Conservation (phyloP, 225 moss, liverwort and hornwort species). For the Ulota crispa region DNA sequence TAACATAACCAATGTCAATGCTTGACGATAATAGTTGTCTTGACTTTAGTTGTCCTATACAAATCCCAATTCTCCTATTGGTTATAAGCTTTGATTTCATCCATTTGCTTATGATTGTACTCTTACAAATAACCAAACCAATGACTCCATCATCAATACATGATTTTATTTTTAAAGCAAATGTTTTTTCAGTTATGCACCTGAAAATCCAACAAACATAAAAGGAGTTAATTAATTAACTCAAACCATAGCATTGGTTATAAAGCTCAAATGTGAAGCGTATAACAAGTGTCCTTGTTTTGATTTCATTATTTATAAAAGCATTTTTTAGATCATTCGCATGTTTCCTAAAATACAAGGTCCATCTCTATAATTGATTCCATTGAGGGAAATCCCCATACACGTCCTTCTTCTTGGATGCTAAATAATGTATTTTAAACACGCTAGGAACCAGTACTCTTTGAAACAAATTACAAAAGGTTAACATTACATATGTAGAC, state of each 20-base stretch:
- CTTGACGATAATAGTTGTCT: fast-evolving
- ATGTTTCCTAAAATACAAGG: no score
- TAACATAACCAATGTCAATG: not conserved
- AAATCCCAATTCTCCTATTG: not conserved
- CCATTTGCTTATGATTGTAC: not conserved
- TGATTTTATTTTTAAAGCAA: not conserved
- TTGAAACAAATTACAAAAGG: no score
- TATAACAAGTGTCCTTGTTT: not conserved
- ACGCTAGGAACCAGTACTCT: not conserved
- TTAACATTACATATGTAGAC: not conserved
- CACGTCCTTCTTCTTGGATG: not conserved
- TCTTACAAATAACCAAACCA: constrained; percentile 5
- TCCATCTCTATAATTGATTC: not conserved
- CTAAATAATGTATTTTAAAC: not conserved
- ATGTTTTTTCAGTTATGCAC: not conserved
- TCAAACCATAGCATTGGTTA: not conserved
- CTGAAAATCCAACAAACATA: not conserved
- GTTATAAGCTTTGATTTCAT: not conserved
- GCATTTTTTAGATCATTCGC: not conserved
- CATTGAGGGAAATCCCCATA: not conserved
- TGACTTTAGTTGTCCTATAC: not conserved
- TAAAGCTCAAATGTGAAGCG: not conserved
- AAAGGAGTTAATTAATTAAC: no score
- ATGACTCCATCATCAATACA: not conserved
- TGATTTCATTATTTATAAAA: not conserved